phyloP scores from a whole-genome alignment of 176 grass and related monocot species.

The Triticum aestivum region IWGSC_CS_RefSeq_v2.1 NC_057797.1:40040838-40041337 shows the following conservation, averaged over 20 bases:
- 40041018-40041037: background rate
- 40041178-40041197: conserved; percentile 82
- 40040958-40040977: background rate
- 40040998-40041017: background rate
- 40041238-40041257: conserved; percentile 76
- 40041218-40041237: conserved; percentile 96
- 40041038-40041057: background rate
- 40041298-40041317: conserved; percentile 10
- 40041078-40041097: background rate
- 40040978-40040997: background rate
- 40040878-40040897: conserved; percentile 3
- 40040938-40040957: conserved; percentile 1
- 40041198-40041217: conserved; percentile 68
- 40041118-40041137: conserved; percentile 9
- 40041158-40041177: conserved; percentile 84
- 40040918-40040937: conserved; percentile 7
- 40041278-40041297: background rate
- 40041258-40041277: conserved; percentile 35
- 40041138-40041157: background rate
- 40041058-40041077: background rate
- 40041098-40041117: background rate
- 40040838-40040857: background rate
- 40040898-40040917: background rate
- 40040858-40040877: background rate
- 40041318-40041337: background rate